Conservation (phyloP, 257 asterid species). For the Solanum medicagineum region DNA sequence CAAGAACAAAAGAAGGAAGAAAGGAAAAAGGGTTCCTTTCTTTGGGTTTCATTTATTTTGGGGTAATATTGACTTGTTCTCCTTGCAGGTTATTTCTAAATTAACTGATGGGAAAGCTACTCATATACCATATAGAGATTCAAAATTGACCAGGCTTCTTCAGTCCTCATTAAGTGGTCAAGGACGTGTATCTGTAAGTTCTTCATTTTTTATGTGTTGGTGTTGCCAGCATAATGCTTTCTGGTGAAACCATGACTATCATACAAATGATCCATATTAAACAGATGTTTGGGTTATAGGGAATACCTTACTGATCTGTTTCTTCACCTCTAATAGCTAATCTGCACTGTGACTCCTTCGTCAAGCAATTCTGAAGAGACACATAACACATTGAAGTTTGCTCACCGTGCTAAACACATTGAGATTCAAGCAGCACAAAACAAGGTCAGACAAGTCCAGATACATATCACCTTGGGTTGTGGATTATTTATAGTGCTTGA, state of each 20-base stretch:
- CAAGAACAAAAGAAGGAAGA: background rate
- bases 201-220: background rate
- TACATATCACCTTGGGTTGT: background rate
- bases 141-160: constrained; percentile 96
- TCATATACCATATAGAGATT: constrained; percentile 91
- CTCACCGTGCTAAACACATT: constrained; percentile 96
- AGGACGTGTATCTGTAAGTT: constrained; percentile 96
- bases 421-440: constrained; percentile 94
- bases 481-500: background rate
- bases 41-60: background rate
- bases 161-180: constrained; percentile 96
- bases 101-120: constrained; percentile 82
- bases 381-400: constrained; percentile 94
- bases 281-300: background rate
- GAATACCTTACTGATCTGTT: background rate
- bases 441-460: constrained; percentile 37
- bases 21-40: background rate
- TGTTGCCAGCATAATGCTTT: background rate
- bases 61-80: constrained; percentile 11
- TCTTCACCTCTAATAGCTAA: constrained; percentile 44
- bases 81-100: constrained; percentile 83
- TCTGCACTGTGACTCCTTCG: constrained; percentile 93
- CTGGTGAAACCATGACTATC: background rate
- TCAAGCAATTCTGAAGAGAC: constrained; percentile 98
- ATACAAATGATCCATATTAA: background rate